A percentile compares a stretch with the other conserved stretches of the same genome.
These are phyloP conservation scores for Termitomyces sp. DNA, from an alignment of 768 basidiomycete species.

Conservation along the genomic window DNA sequence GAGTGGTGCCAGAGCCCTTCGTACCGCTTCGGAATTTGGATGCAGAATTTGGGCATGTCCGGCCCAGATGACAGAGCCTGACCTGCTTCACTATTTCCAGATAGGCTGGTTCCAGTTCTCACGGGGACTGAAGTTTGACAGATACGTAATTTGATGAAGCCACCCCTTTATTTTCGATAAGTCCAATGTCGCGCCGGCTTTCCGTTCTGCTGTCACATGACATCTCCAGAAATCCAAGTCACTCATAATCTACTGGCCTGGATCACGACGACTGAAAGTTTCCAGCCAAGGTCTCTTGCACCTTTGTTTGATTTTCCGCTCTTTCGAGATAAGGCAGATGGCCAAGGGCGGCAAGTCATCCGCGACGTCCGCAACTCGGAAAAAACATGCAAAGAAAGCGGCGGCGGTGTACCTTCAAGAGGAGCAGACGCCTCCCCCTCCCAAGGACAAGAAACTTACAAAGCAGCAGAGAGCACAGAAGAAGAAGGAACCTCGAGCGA, in stretches of 20 bases:
- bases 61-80: too few species aligned
- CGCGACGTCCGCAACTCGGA: conserved; percentile 79
- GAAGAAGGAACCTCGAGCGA: conserved; percentile 72
- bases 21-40: too few species aligned
- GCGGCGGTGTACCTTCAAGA: conserved; percentile 15
- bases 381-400: conserved; percentile 81
- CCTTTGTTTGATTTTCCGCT: background rate
- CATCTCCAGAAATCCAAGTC: background rate
- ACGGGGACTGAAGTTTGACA: too few species aligned
- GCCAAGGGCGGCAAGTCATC: conserved; percentile 61
- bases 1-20: too few species aligned
- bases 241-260: background rate
- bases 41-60: too few species aligned
- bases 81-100: too few species aligned
- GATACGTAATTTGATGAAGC: too few species aligned
- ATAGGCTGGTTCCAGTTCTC: too few species aligned
- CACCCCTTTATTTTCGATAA: too few species aligned
- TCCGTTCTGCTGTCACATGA: background rate
- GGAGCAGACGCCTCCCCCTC: conserved; percentile 28
- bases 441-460: conserved; percentile 41
- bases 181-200: too few species aligned
- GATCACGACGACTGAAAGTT: background rate
- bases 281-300: background rate
- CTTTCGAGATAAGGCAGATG: conserved; percentile 18
- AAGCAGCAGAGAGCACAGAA: conserved; percentile 50